These are phyloP conservation scores for Salix arbutifolia DNA, from an alignment of 345 rosid genomes.

Conservation along the genomic window DNA sequence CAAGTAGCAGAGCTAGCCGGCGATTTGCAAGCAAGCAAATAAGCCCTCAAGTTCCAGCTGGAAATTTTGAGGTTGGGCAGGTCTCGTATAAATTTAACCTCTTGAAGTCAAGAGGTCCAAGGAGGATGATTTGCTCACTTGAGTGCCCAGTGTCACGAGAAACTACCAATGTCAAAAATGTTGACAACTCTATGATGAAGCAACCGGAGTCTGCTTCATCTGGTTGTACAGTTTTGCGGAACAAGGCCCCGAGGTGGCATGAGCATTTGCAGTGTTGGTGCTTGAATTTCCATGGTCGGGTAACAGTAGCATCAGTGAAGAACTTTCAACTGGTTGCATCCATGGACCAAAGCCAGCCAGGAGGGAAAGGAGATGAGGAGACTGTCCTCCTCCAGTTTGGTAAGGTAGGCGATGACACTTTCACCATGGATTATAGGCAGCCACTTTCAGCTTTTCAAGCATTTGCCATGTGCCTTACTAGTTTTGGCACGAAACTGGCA, in stretches of 20 bases:
- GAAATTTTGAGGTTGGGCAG: conserved; percentile 81
- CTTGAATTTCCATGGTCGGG: conserved; percentile 91
- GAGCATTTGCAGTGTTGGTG: conserved; percentile 97
- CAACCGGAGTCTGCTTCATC: conserved; percentile 32
- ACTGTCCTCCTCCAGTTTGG: conserved; percentile 87
- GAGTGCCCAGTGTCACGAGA: conserved; percentile 46
- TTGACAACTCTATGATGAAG: conserved; percentile 36
- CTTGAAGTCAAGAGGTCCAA: conserved; percentile 91
- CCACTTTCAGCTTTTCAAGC: conserved; percentile 94
- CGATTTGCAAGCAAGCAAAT: conserved; percentile 91
- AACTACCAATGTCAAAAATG: conserved; percentile 20
- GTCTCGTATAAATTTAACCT: conserved; percentile 88
- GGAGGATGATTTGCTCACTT: conserved; percentile 85
- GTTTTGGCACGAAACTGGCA: conserved; percentile 94
- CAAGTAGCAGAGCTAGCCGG: conserved; percentile 66
- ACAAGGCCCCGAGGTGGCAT: conserved; percentile 96
- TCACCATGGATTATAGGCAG: conserved; percentile 91
- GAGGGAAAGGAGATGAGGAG: conserved; percentile 86
- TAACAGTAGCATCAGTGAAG: conserved; percentile 89
- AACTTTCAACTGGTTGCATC: conserved; percentile 87
- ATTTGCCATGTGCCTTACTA: conserved; percentile 87
- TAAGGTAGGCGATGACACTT: conserved; percentile 74
- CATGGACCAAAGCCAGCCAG: conserved; percentile 69
- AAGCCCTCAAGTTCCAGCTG: conserved; percentile 89
- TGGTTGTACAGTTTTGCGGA: conserved; percentile 48